A percentile compares a stretch with the other conserved stretches of the same genome.
Conservation (phyloP, 1,284 basidiomycete species). For the Golubevia sp. region DNA sequence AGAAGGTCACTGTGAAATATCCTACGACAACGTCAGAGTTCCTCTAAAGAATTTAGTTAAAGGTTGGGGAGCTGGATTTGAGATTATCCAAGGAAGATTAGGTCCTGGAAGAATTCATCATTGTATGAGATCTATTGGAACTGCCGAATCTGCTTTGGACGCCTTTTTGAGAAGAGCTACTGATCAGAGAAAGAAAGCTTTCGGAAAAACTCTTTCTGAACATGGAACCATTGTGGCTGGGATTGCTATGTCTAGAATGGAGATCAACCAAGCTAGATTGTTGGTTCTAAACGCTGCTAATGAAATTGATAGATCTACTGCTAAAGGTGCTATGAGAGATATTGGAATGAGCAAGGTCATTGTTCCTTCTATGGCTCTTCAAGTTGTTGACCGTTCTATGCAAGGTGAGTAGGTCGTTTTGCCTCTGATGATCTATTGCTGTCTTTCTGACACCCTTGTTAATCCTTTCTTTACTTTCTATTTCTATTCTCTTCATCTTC, state of each 20-base stretch:
- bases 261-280: slow-evolving; percentile 84
- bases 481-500: too few relatives aligned
- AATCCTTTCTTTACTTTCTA: too few relatives aligned
- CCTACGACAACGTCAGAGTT: slow-evolving; percentile 91
- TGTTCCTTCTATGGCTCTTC: slow-evolving; percentile 84
- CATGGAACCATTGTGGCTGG: slow-evolving; percentile 92
- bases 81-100: slow-evolving; percentile 96
- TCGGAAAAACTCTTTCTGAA: slow-evolving; percentile 86
- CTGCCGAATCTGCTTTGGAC: slow-evolving; percentile 82
- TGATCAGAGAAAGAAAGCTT: slow-evolving; percentile 85
- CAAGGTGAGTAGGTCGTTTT: slow-evolving; percentile 67
- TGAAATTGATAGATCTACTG: slow-evolving; percentile 86
- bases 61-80: slow-evolving; percentile 92
- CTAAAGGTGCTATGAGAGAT: slow-evolving; percentile 94
- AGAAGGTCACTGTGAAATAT: slow-evolving; percentile 86
- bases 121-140: slow-evolving; percentile 89
- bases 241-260: slow-evolving; percentile 87
- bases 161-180: slow-evolving; percentile 89
- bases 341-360: slow-evolving; percentile 96
- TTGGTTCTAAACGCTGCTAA: slow-evolving; percentile 91
- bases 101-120: slow-evolving; percentile 97
- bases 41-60: slow-evolving; percentile 81
- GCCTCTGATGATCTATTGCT: too few relatives aligned
- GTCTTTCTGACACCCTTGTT: too few relatives aligned
- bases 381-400: slow-evolving; percentile 89